Evolutionary conservation across 495 filamentous ascomycete genomes (phyloP).

Genomic region (Aspergillus indologenus): DNA sequence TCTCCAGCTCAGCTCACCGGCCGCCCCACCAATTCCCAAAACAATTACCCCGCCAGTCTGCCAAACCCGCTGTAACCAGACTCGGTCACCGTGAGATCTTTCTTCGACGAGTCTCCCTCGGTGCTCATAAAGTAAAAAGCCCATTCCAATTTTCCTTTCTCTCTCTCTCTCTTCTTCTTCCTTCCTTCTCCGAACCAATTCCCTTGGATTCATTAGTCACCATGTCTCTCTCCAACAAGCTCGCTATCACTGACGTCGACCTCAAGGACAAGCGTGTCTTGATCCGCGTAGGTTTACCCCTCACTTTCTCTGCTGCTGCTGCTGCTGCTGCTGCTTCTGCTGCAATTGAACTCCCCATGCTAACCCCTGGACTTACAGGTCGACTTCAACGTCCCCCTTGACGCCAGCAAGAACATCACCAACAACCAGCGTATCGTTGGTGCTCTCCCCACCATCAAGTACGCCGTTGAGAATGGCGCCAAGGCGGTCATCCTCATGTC

Average conservation of each 20-base stretch:
- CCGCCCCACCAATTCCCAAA: conserved; percentile 30
- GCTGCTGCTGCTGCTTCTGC: no score
- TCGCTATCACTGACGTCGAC: conserved; percentile 92
- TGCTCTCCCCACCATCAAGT: conserved; percentile 96
- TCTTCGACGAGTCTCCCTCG: background rate
- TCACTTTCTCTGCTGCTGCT: no score
- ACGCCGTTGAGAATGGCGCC: conserved; percentile 89
- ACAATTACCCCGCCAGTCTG: conserved; percentile 26
- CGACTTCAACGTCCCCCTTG: conserved; percentile 99
- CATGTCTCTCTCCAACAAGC: conserved; percentile 99
- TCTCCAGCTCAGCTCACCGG: conserved; percentile 29
- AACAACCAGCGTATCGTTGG: conserved; percentile 98
- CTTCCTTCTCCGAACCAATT: conserved; percentile 10
- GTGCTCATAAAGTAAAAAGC: background rate
- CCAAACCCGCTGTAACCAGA: conserved; percentile 7
- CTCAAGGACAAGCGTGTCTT: conserved; percentile 97
- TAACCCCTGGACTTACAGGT: no score
- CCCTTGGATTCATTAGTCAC: conserved; percentile 22
- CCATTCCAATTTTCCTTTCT: conserved; percentile 10
- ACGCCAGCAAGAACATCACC: conserved; percentile 86
- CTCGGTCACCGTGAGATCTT: conserved; percentile 22
- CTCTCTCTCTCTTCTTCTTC: conserved; percentile 5
- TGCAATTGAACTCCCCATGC: no score
- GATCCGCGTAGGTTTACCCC: conserved; percentile 70
- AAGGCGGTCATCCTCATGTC: conserved; percentile 98